Evolutionary conservation across 305 asterid species (phyloP).

Genomic region (Ilex paraguariensis): DNA sequence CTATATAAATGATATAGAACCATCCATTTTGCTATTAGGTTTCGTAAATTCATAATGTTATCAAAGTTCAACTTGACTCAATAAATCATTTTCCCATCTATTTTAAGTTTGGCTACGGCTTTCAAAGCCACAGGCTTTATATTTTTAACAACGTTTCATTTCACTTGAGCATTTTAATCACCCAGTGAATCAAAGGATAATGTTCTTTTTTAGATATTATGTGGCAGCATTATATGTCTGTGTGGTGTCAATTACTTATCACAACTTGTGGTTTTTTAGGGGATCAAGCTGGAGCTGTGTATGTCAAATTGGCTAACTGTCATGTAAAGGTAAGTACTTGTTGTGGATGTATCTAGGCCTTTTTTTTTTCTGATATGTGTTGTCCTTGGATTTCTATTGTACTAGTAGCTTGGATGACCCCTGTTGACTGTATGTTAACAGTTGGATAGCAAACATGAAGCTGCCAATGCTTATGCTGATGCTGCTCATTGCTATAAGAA

Average conservation of each 20-base stretch:
- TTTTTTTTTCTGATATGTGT: neutral
- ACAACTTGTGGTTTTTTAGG: conserved; percentile 33
- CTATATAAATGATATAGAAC: too few species aligned
- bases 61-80: too few species aligned
- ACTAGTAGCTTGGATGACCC: conserved; percentile 1
- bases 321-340: conserved; percentile 53
- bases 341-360: neutral
- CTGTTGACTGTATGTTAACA: conserved; percentile 21
- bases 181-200: too few species aligned
- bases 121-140: too few species aligned
- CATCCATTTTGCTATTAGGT: too few species aligned
- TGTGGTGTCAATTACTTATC: neutral
- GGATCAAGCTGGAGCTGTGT: conserved; percentile 74
- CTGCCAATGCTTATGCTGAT: conserved; percentile 70
- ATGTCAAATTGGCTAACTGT: conserved; percentile 64
- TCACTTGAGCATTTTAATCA: too few species aligned
- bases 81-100: too few species aligned
- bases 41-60: too few species aligned
- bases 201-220: too few species aligned
- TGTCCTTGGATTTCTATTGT: conserved; percentile 1
- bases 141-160: too few species aligned
- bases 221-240: neutral
- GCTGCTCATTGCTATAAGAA: conserved; percentile 78
- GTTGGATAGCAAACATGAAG: conserved; percentile 82
- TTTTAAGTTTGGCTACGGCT: too few species aligned